Evolutionary conservation across 2,329 filamentous ascomycete genomes (phyloP).

Genomic region (Hymenoscyphus scutula): DNA sequence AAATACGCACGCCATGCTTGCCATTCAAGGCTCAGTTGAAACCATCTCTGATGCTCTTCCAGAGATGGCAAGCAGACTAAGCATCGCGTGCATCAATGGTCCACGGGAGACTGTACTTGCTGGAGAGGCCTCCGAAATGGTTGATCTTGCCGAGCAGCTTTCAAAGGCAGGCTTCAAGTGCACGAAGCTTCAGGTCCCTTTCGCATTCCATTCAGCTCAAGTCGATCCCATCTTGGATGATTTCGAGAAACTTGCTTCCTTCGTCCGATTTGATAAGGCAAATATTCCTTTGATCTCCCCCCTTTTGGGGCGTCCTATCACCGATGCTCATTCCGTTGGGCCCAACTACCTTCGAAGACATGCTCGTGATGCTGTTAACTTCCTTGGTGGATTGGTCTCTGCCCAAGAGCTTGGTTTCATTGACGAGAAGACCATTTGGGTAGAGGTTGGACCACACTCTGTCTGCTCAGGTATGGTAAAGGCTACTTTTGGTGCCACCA

Average conservation of each 20-base stretch:
- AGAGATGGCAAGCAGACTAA: slow-evolving; percentile 47
- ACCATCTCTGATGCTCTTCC: slow-evolving; percentile 47
- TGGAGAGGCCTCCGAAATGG: slow-evolving; percentile 52
- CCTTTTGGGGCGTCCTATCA: slow-evolving; percentile 58
- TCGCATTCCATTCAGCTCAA: slow-evolving; percentile 65
- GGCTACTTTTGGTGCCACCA: slow-evolving; percentile 52
- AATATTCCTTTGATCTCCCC: slow-evolving; percentile 65
- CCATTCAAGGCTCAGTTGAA: slow-evolving; percentile 45
- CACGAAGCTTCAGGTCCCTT: slow-evolving; percentile 62
- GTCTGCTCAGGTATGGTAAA: slow-evolving; percentile 69
- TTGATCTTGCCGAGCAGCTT: slow-evolving; percentile 48
- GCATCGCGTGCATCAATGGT: slow-evolving; percentile 71
- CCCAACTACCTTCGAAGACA: slow-evolving; percentile 63
- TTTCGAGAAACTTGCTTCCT: slow-evolving; percentile 53
- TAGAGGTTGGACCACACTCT: slow-evolving; percentile 72
- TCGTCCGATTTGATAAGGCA: slow-evolving; percentile 55
- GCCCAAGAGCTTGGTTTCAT: slow-evolving; percentile 58
- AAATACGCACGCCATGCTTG: slow-evolving; percentile 66
- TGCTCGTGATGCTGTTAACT: slow-evolving; percentile 67
- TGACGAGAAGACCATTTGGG: slow-evolving; percentile 60
- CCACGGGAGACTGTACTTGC: slow-evolving; percentile 73
- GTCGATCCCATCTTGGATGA: slow-evolving; percentile 61
- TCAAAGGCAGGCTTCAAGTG: slow-evolving; percentile 55
- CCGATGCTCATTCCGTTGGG: slow-evolving; percentile 54
- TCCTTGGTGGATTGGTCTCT: slow-evolving; percentile 58